Evolutionary conservation across 331 rosid species (phyloP).

Genomic region (Cydonia oblonga): DNA sequence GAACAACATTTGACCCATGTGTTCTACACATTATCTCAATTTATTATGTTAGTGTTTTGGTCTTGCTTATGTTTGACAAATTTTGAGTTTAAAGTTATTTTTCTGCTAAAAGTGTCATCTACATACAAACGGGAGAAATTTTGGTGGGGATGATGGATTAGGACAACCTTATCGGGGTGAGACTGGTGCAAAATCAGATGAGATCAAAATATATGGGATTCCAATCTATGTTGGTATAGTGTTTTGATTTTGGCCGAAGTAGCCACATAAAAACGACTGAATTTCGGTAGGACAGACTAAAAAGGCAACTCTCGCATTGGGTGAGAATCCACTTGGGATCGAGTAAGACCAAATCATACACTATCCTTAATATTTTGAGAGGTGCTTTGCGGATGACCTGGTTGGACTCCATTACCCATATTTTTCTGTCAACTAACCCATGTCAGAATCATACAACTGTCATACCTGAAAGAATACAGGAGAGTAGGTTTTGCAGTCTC

Average conservation of each 20-base stretch:
- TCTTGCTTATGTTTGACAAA: not conserved
- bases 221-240: no score
- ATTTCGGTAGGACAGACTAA: not conserved
- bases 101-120: not conserved
- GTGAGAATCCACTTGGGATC: not conserved
- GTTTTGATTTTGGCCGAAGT: no score
- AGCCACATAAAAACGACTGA: no score
- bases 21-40: not conserved
- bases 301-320: not conserved
- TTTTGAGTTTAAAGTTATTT: not conserved
- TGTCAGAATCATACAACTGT: not conserved
- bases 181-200: not conserved
- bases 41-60: not conserved
- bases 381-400: not conserved
- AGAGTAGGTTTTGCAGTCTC: not conserved
- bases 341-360: not conserved
- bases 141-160: not conserved
- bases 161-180: not conserved
- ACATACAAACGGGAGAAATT: not conserved
- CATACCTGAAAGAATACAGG: not conserved
- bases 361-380: not conserved
- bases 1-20: not conserved
- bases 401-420: no score
- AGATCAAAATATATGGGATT: no score
- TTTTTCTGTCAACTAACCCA: not conserved